A percentile compares a stretch with the other conserved stretches of the same genome.
These are phyloP conservation scores for Fusarium sterilihyphosum DNA, from an alignment of 2,329 filamentous ascomycete genomes.

Conservation along the genomic window DNA sequence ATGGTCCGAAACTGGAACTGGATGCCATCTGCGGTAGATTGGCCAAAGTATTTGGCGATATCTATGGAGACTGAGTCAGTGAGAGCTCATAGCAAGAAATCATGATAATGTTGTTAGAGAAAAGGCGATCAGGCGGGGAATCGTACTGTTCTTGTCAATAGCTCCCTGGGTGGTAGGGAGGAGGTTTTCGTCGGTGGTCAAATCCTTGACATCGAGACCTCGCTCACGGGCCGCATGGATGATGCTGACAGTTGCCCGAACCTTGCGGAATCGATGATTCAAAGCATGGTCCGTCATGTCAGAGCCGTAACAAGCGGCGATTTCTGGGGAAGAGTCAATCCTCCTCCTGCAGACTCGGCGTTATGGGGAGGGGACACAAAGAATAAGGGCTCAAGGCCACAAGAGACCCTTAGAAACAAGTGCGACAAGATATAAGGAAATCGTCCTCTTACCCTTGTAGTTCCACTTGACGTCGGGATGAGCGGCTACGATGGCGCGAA, in stretches of 20 bases:
- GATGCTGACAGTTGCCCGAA: slow-evolving; percentile 55
- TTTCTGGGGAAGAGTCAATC: slow-evolving; percentile 55
- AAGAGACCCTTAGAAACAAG: neutral
- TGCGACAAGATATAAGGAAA: neutral
- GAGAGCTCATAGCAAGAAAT: neutral
- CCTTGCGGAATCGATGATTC: slow-evolving; percentile 62
- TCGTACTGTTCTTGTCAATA: slow-evolving; percentile 55
- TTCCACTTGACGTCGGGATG: slow-evolving; percentile 65
- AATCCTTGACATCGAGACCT: slow-evolving; percentile 55
- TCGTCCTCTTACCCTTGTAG: slow-evolving; percentile 64
- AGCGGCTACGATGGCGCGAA: slow-evolving; percentile 69
- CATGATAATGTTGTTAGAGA: neutral
- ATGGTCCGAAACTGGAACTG: slow-evolving; percentile 68
- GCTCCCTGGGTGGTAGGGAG: slow-evolving; percentile 52
- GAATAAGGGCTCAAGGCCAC: neutral
- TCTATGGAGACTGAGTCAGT: slow-evolving; percentile 51
- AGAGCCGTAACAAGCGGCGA: slow-evolving; percentile 59
- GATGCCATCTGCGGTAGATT: slow-evolving; percentile 66
- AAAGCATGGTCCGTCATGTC: slow-evolving; percentile 59
- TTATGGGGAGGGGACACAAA: neutral
- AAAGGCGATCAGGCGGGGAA: neutral
- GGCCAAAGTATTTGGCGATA: slow-evolving; percentile 68
- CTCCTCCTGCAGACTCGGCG: slow-evolving; percentile 35
- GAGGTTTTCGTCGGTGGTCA: slow-evolving; percentile 48
- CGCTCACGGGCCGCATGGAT: slow-evolving; percentile 49